phyloP scores from a whole-genome alignment of 2,329 filamentous ascomycete species.

The Thelonectria olida region DNA sequence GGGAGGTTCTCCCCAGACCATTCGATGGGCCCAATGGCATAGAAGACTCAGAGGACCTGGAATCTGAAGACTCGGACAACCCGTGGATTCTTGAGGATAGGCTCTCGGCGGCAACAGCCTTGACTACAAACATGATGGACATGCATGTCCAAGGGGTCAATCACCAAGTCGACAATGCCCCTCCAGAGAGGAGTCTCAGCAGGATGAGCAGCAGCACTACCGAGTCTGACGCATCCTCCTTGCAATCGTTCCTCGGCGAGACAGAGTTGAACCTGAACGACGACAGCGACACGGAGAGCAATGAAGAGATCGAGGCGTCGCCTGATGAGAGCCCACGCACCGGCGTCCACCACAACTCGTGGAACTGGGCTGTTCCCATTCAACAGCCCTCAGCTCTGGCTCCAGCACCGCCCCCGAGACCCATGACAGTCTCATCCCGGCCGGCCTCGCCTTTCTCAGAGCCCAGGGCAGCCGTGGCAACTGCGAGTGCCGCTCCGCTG shows the following conservation, averaged over 20 bases:
- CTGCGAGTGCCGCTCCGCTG: not conserved
- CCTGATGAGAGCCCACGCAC: not conserved
- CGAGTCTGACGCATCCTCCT: slow-evolving; percentile 4
- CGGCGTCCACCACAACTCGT: slow-evolving; percentile 9
- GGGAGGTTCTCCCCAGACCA: not conserved
- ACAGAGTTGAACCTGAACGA: slow-evolving; percentile 1
- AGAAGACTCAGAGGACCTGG: not conserved
- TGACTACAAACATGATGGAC: not conserved
- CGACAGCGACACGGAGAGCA: not conserved
- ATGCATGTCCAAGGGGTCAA: not conserved
- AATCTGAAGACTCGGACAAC: not conserved
- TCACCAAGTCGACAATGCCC: not conserved
- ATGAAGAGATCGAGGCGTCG: not conserved
- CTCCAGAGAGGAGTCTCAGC: not conserved
- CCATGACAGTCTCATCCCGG: not conserved
- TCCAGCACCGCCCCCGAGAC: slow-evolving; percentile 11
- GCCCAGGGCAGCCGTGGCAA: not conserved
- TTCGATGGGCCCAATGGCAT: not conserved
- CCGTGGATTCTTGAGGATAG: slow-evolving; percentile 13
- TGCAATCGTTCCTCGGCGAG: slow-evolving; percentile 15
- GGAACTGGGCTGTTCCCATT: slow-evolving; percentile 18
- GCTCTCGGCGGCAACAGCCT: not conserved
- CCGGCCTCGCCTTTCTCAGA: not conserved
- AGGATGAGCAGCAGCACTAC: slow-evolving; percentile 16
- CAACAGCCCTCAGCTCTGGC: not conserved